Evolutionary conservation across 1,284 basidiomycete species (phyloP).

Genomic region (Trichosporon sp.): DNA sequence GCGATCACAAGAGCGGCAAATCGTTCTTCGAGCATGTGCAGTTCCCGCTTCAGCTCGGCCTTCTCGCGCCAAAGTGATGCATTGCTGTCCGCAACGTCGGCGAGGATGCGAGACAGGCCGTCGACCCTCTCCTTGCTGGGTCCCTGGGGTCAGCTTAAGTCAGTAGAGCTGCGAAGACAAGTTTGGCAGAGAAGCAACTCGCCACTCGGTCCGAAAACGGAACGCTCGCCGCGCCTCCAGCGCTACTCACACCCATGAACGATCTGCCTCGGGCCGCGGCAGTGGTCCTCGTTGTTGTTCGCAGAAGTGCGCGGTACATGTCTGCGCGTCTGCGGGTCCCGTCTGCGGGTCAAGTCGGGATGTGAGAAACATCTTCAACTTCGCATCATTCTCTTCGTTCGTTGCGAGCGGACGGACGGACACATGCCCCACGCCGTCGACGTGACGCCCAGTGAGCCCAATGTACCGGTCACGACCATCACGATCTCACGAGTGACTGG

Average conservation of each 20-base stretch:
- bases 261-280: background rate
- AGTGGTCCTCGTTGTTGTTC: background rate
- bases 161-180: no score
- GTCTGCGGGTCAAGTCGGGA: no score
- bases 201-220: background rate
- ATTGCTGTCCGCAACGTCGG: conserved; percentile 11
- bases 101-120: background rate
- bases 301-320: background rate
- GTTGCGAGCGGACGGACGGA: background rate
- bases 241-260: background rate
- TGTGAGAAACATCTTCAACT: background rate
- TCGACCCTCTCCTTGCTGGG: background rate
- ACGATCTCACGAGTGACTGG: no score
- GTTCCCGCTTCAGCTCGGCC: background rate
- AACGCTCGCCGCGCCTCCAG: no score
- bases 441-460: no score
- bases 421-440: no score
- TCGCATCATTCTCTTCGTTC: background rate
- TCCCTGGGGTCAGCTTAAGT: background rate
- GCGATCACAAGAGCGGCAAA: background rate
- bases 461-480: no score
- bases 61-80: conserved; percentile 4
- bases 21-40: background rate
- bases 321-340: background rate
- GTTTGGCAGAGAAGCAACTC: background rate